Evolutionary conservation across 805 yeast species (phyloP), one percentile per base, ranked within the genome.

Genomic region (Candida sakaeoensis): DNA sequence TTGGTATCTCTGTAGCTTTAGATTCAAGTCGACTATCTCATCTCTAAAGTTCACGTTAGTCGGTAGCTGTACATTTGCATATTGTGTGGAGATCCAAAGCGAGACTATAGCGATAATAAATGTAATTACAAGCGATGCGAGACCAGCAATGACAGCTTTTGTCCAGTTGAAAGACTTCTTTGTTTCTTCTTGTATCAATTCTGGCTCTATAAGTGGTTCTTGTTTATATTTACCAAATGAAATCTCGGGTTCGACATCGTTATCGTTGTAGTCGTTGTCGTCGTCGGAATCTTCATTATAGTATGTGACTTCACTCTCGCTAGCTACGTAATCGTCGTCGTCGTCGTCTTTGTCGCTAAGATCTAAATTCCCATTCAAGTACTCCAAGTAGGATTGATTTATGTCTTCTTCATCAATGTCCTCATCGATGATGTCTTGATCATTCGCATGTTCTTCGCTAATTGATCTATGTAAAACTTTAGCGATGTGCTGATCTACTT

Each of bases 401-500:
- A 29, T 8, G 13, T 24, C 33, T 30, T 42, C 41, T 28, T 36
- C 40, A 19, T 42, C 37, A 8, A 29, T 35, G 12, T 27, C 26
- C 9, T 41, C 44, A 10, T 7, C 33, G n/a, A 15, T n/a, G n/a
- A n/a, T n/a, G n/a, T n/a, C n/a, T n/a, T n/a, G n/a, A n/a, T n/a
- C n/a, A n/a, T n/a, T n/a, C n/a, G n/a, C n/a, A n/a, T n/a, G 24
- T 21, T 21, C 24, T 37, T 19, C n/a, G n/a, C n/a, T n/a, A n/a
- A n/a, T 24, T 29, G 24, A 18, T 26, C 16, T 16, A 28, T 28
- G 16, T 8, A 39, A 8, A 2, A 16, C 21, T 9, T 33, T 23
- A 3, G 21, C 26, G 40, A 32, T 22, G 41, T 46, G 50, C 30
- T 57, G n/a, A 16, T 24, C 37, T 7, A 34, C 17, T 34, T 13